Conservation (phyloP, 306 rosid genomes). For the Cucumis hystrix region DNA sequence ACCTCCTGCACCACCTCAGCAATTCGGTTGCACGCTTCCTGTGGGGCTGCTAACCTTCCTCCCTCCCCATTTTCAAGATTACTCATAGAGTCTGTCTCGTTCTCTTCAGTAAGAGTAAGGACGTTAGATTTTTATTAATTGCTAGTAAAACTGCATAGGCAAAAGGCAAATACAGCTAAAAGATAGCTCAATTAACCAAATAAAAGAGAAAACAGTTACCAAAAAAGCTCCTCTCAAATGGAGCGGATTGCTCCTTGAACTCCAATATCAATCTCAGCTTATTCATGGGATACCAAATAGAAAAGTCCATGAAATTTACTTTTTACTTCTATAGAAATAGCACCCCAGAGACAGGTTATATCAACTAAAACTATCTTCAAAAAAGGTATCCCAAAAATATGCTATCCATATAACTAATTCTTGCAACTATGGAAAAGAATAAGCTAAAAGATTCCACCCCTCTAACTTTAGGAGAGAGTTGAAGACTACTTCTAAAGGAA, state of each 20-base stretch:
- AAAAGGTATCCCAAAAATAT: neutral
- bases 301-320: neutral
- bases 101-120: constrained; percentile 44
- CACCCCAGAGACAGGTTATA: neutral
- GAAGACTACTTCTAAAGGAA: neutral
- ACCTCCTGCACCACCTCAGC: constrained; percentile 97
- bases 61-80: constrained; percentile 74
- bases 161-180: neutral
- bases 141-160: neutral
- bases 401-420: neutral
- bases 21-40: constrained; percentile 86
- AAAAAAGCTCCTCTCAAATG: neutral
- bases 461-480: neutral
- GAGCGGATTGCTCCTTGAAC: neutral
- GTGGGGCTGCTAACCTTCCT: constrained; percentile 82
- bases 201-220: neutral
- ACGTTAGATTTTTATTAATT: neutral
- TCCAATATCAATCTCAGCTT: neutral
- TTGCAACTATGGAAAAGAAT: neutral
- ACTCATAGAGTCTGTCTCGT: constrained; percentile 62
- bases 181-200: neutral
- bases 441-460: neutral
- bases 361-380: neutral
- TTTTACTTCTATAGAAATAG: neutral
- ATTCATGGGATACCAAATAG: neutral